These are phyloP conservation scores for Penicillium sclerotigenum DNA, from an alignment of 2,329 filamentous ascomycete genomes.

Conservation along the genomic window DNA sequence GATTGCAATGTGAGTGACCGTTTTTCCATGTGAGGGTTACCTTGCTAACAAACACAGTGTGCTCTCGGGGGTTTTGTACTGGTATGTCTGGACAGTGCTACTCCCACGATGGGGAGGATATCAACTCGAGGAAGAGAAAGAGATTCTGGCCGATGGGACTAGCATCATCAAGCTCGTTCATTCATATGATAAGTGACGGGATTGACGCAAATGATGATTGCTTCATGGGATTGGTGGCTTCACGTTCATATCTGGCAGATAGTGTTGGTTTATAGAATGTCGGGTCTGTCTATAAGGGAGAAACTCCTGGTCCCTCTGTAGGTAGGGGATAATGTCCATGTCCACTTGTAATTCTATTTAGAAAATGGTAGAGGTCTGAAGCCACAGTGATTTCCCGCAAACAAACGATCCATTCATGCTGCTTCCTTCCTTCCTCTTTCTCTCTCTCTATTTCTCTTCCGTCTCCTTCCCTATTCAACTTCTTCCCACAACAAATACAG, in stretches of 20 bases:
- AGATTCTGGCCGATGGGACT: slow-evolving; percentile 64
- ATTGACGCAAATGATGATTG: background rate
- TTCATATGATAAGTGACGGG: slow-evolving; percentile 5
- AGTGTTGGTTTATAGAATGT: background rate
- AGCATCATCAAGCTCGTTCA: slow-evolving; percentile 58
- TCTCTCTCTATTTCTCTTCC: too few species aligned
- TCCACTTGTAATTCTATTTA: background rate
- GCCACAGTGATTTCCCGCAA: background rate
- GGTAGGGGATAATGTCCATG: too few species aligned
- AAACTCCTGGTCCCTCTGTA: background rate
- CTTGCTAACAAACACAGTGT: slow-evolving; percentile 45
- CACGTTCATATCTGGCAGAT: background rate
- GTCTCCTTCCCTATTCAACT: background rate
- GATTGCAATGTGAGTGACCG: slow-evolving; percentile 41
- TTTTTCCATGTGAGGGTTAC: too few species aligned
- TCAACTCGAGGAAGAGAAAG: slow-evolving; percentile 59
- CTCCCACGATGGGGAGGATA: slow-evolving; percentile 61
- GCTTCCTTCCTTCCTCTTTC: background rate
- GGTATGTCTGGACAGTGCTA: slow-evolving; percentile 64
- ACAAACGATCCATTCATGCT: background rate
- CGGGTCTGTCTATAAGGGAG: background rate
- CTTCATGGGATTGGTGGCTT: too few species aligned
- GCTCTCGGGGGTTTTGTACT: slow-evolving; percentile 60
- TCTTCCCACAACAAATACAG: background rate
- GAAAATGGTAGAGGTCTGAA: background rate